These are phyloP conservation scores for Yarrowia phangngaensis DNA, from an alignment of 805 yeast genomes.

Conservation along the genomic window DNA sequence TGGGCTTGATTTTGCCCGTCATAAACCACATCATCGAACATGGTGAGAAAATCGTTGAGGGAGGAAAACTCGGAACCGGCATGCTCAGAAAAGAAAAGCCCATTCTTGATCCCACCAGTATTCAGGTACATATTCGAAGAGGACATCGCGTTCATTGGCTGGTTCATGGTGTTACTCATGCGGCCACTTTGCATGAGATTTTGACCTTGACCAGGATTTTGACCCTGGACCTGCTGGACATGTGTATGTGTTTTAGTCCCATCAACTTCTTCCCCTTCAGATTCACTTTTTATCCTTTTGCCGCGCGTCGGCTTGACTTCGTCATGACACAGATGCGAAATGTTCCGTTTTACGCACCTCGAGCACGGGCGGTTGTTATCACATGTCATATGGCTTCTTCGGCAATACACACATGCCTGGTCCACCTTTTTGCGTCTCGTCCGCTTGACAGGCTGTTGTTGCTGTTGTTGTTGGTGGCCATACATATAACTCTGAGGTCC, in stretches of 20 bases:
- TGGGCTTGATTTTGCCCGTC: neutral
- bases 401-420: slow-evolving; percentile 80
- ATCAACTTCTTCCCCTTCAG: slow-evolving; percentile 13
- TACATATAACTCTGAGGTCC: slow-evolving; percentile 8
- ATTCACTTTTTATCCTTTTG: slow-evolving; percentile 7
- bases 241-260: neutral
- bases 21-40: slow-evolving; percentile 64
- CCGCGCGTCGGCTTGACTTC: slow-evolving; percentile 40
- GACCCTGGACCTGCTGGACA: neutral
- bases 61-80: slow-evolving; percentile 92
- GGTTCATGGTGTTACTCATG: neutral
- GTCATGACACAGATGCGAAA: slow-evolving; percentile 81
- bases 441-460: slow-evolving; percentile 10
- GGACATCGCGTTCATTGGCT: neutral
- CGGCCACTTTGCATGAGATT: too few relatives aligned
- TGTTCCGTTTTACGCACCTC: slow-evolving; percentile 80
- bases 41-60: slow-evolving; percentile 78
- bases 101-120: slow-evolving; percentile 39
- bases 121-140: neutral
- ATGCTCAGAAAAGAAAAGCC: slow-evolving; percentile 82
- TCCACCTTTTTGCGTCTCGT: slow-evolving; percentile 24
- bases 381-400: slow-evolving; percentile 92
- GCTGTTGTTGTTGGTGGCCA: slow-evolving; percentile 10
- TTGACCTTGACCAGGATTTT: neutral
- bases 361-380: slow-evolving; percentile 70